Evolutionary conservation across 495 filamentous ascomycete species (phyloP), one percentile per base, ranked within the genome.

Genomic region (Alectoria sarmentosa): DNA sequence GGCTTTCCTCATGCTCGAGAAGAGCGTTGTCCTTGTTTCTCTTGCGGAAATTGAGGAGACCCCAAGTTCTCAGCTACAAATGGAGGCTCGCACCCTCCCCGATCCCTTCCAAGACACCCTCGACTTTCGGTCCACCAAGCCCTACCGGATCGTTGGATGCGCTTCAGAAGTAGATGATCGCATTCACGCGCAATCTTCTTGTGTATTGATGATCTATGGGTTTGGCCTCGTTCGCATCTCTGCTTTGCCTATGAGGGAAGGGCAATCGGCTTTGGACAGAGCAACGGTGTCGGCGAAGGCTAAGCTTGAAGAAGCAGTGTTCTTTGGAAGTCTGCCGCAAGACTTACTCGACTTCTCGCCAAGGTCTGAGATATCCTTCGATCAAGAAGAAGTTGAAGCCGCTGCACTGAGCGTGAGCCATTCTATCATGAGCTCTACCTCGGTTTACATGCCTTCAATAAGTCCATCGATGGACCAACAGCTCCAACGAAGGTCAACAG

Each of bases 221-320:
- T 90, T 86, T 66, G 94, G 95, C 28, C 77, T 91, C n/a, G 73
- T 97, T 48, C 83, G 92, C 63, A 75, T 97, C 44, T 82, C 73
- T 57, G 74, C 76, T 46, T 69, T 74, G 28, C 75, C 76, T 63
- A 72, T 68, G 21, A 67, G 70, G 30, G 68, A 69, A 36, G 62
- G 69, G 30, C 66, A 67, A 36, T 65, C 61, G 17, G 73, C 69
- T 17, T 63, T 71, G 4, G 77, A 80, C 28, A 73, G 74, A 62
- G 69, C 70, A 17, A 73, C 74, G 32, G 79, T 93, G 26, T 91
- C 90, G 2, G 88, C 90, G 11, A 91, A 89, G 72, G 89, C 85
- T 71, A 97, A 93, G 74, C 80, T 99, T 52, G 91, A 96, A 69
- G 93, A 98, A 73, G 93, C 93, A 19, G 86, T 97, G 5, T 96